Percentiles rank a stretch among this genome's conserved stretches.
Evolutionary conservation across 495 filamentous ascomycete genomes (phyloP).

Genomic region (Penicillium angulare): DNA sequence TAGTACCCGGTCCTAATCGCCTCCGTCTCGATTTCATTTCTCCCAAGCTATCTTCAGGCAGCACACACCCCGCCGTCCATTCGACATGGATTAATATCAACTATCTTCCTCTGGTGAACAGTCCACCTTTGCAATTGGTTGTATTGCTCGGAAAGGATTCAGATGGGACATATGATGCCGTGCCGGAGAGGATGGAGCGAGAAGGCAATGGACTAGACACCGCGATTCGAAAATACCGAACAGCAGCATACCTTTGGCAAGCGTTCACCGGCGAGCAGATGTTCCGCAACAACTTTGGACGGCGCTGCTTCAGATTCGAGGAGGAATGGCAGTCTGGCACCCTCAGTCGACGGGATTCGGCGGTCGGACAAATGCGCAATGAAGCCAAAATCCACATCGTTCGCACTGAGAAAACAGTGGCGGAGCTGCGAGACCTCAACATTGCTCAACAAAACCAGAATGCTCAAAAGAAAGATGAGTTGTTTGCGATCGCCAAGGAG

Average conservation of each 20-base stretch:
- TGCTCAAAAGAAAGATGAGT: slow-evolving; percentile 63
- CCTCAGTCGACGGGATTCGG: slow-evolving; percentile 66
- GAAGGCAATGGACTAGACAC: slow-evolving; percentile 79
- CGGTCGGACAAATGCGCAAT: slow-evolving; percentile 71
- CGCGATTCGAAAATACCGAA: slow-evolving; percentile 82
- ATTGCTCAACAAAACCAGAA: slow-evolving; percentile 74
- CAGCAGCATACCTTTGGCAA: slow-evolving; percentile 93
- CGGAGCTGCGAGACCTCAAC: slow-evolving; percentile 75
- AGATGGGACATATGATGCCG: slow-evolving; percentile 78
- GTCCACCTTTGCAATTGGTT: slow-evolving; percentile 80
- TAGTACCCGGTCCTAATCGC: slow-evolving; percentile 83
- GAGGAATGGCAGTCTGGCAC: slow-evolving; percentile 89
- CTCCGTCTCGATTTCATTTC: slow-evolving; percentile 83
- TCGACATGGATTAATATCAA: slow-evolving; percentile 77
- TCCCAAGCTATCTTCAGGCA: slow-evolving; percentile 72
- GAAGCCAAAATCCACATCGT: slow-evolving; percentile 87
- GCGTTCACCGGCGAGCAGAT: slow-evolving; percentile 94
- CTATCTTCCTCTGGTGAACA: slow-evolving; percentile 72
- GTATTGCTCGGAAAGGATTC: slow-evolving; percentile 86
- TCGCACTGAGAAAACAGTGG: slow-evolving; percentile 76
- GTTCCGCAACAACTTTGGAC: slow-evolving; percentile 79
- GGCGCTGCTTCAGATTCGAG: slow-evolving; percentile 83
- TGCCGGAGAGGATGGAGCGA: slow-evolving; percentile 67
- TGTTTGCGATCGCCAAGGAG: slow-evolving; percentile 72
- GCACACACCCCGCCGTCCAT: slow-evolving; percentile 66